Percentiles rank a stretch among this genome's conserved stretches.
phyloP scores from a whole-genome alignment of 2,329 filamentous ascomycete species.

The Venturia aucupariae region DNA sequence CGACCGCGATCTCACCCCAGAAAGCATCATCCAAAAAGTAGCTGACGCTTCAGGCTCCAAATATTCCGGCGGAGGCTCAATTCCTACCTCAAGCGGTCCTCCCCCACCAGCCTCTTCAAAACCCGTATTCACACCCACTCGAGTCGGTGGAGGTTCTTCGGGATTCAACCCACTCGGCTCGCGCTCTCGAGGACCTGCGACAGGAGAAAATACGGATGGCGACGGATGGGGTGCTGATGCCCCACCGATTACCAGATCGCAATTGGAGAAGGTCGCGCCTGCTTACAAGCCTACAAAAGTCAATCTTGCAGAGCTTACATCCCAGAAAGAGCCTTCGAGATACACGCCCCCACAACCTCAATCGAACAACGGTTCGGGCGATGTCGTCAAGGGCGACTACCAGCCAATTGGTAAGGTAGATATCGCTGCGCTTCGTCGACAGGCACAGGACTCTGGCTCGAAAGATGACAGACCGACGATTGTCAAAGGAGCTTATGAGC shows the following conservation, averaged over 20 bases:
- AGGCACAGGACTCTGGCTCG: slow-evolving; percentile 53
- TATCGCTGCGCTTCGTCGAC: slow-evolving; percentile 75
- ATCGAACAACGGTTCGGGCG: slow-evolving; percentile 39
- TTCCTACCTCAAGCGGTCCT: slow-evolving; percentile 47
- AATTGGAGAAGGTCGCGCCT: slow-evolving; percentile 83
- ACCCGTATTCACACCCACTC: slow-evolving; percentile 81
- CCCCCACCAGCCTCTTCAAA: slow-evolving; percentile 71
- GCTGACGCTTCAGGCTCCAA: slow-evolving; percentile 90
- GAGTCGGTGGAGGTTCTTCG: slow-evolving; percentile 41
- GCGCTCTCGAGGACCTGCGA: slow-evolving; percentile 46
- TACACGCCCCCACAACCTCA: slow-evolving; percentile 40
- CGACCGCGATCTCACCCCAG: slow-evolving; percentile 77
- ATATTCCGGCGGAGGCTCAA: slow-evolving; percentile 64
- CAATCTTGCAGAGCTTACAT: slow-evolving; percentile 77
- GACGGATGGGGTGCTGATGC: slow-evolving; percentile 96
- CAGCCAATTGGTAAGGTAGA: slow-evolving; percentile 97
- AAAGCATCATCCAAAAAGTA: slow-evolving; percentile 85
- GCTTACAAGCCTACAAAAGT: slow-evolving; percentile 96
- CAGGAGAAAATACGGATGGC: slow-evolving; percentile 54
- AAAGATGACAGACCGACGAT: slow-evolving; percentile 70
- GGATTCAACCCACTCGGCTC: slow-evolving; percentile 62
- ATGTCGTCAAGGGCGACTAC: slow-evolving; percentile 78
- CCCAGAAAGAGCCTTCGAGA: slow-evolving; percentile 59
- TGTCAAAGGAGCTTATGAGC: slow-evolving; percentile 90
- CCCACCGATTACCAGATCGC: slow-evolving; percentile 74